Conservation (phyloP, 2,329 filamentous ascomycete genomes). For the Aspergillus melleus region DNA sequence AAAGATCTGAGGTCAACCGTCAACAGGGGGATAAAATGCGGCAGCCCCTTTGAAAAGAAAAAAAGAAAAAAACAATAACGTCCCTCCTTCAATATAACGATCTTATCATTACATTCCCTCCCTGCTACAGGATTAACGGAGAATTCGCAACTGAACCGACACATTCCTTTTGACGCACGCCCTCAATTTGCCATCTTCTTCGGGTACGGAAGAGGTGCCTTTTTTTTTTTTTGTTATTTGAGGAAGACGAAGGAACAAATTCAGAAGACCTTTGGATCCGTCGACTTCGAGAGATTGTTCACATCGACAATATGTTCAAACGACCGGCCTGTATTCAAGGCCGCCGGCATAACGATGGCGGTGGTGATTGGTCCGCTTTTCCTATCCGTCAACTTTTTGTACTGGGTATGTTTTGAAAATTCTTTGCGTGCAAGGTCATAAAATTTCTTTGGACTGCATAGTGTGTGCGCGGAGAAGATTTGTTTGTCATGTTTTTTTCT, state of each 20-base stretch:
- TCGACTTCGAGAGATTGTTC: neutral
- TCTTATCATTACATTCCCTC: conserved; percentile 33
- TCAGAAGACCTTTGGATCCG: neutral
- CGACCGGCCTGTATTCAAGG: conserved; percentile 34
- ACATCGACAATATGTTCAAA: conserved; percentile 32
- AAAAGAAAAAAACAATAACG: conserved; percentile 5
- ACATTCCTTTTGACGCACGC: conserved; percentile 24
- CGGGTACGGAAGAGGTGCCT: conserved; percentile 9
- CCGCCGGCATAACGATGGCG: conserved; percentile 29
- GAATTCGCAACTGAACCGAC: conserved; percentile 26
- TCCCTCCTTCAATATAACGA: conserved; percentile 19
- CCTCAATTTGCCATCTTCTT: conserved; percentile 19
- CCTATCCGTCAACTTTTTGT: conserved; percentile 58
- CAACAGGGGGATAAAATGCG: conserved; percentile 24
- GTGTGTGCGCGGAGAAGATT: neutral
- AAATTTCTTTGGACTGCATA: neutral
- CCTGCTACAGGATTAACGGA: conserved; percentile 27
- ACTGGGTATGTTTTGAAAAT: conserved; percentile 38
- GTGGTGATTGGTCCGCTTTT: conserved; percentile 48
- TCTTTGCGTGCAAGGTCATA: conserved; percentile 19
- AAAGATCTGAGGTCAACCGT: conserved; percentile 9
- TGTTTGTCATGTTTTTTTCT: conserved; percentile 2
- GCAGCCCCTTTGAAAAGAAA: conserved; percentile 20
- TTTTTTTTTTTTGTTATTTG: conserved; percentile 8
- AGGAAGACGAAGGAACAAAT: neutral